These are phyloP conservation scores for Rhizoclosmatium sp. DNA, from an alignment of 192 early-diverging fungal genomes.

Conservation along the genomic window DNA sequence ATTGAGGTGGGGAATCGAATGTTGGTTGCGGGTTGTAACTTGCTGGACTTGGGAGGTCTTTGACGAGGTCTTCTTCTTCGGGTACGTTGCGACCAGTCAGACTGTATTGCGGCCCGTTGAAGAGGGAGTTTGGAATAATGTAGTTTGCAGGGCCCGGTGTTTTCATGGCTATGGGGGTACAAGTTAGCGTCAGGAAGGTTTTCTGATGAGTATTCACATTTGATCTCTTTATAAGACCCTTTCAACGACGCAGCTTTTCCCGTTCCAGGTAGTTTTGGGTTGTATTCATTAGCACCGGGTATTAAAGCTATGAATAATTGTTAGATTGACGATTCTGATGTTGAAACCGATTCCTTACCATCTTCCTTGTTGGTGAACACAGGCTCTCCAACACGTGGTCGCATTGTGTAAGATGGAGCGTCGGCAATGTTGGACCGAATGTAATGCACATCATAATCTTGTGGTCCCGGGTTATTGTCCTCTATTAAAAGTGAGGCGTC, in stretches of 20 bases:
- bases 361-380: conserved; percentile 50
- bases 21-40: conserved; percentile 50
- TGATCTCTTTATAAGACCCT: conserved; percentile 58
- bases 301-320: conserved; percentile 5
- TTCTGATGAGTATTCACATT: conserved; percentile 37
- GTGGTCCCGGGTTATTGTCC: conserved; percentile 57
- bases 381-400: conserved; percentile 42
- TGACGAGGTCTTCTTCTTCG: conserved; percentile 37
- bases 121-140: conserved; percentile 55
- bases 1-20: conserved; percentile 40
- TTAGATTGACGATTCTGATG: neutral
- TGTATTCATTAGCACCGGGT: conserved; percentile 56
- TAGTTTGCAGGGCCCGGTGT: conserved; percentile 67
- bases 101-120: conserved; percentile 57
- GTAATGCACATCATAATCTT: conserved; percentile 51
- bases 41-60: conserved; percentile 48
- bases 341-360: conserved; percentile 22
- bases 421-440: conserved; percentile 40
- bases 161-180: conserved; percentile 43
- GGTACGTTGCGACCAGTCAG: conserved; percentile 45
- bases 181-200: neutral
- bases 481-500: conserved; percentile 19
- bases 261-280: conserved; percentile 46
- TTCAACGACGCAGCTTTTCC: conserved; percentile 59
- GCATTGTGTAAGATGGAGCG: conserved; percentile 48